These are phyloP conservation scores for Coemansia sp. DNA, from an alignment of 192 early-diverging fungal species.

Conservation along the genomic window DNA sequence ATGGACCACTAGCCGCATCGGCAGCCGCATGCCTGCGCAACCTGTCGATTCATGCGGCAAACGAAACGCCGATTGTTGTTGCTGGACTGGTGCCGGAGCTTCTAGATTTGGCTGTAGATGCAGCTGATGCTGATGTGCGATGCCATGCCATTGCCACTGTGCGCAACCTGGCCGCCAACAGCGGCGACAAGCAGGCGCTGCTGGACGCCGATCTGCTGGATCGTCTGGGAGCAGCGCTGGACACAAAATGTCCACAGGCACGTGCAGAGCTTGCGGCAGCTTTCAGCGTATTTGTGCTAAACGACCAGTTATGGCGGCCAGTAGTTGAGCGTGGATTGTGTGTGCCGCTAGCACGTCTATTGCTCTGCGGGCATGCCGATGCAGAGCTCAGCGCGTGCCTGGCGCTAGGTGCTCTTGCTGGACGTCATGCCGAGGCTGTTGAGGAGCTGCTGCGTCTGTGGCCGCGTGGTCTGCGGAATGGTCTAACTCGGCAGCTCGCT, in stretches of 20 bases:
- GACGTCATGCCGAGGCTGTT: conserved; percentile 16
- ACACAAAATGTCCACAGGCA: conserved; percentile 4
- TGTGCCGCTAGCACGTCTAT: conserved; percentile 14
- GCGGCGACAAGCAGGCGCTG: conserved; percentile 22
- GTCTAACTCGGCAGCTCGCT: conserved; percentile 2
- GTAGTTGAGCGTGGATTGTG: conserved; percentile 32
- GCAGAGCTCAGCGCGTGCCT: conserved; percentile 31
- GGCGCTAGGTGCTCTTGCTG: conserved; percentile 28
- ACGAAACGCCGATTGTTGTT: conserved; percentile 78
- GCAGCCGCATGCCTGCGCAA: conserved; percentile 87
- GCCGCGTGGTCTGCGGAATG: conserved; percentile 24
- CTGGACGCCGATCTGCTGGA: conserved; percentile 32
- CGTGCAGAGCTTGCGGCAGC: conserved; percentile 29
- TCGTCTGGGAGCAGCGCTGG: conserved; percentile 12
- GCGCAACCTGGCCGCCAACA: conserved; percentile 40
- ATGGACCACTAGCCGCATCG: conserved; percentile 63
- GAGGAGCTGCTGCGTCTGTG: conserved; percentile 41
- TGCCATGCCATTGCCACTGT: conserved; percentile 35
- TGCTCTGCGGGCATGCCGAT: conserved; percentile 8
- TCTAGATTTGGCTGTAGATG: conserved; percentile 17
- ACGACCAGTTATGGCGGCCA: conserved; percentile 27
- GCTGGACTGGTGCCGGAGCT: conserved; percentile 65
- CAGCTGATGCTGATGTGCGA: conserved; percentile 26
- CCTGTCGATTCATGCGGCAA: conserved; percentile 79
- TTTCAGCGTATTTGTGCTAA: conserved; percentile 33